Evolutionary conservation across 257 asterid species (phyloP).

Genomic region (Verbena officinalis): DNA sequence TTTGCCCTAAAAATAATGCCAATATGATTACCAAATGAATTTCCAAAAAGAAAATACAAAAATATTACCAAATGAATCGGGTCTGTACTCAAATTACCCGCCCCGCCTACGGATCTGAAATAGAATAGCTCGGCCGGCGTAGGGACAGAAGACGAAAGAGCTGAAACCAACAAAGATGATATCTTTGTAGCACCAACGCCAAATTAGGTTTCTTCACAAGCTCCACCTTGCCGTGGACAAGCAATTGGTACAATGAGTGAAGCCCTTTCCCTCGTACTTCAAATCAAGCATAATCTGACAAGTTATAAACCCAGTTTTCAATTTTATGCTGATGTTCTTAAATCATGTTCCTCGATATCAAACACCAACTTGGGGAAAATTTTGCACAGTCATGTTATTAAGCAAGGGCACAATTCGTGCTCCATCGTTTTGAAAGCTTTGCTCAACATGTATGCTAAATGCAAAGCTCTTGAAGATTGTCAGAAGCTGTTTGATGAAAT

Average conservation of each 20-base stretch:
- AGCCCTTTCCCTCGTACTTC: conserved; percentile 43
- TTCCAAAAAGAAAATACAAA: no score
- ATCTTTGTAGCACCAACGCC: no score
- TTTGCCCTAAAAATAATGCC: no score
- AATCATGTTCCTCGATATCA: conserved; percentile 57
- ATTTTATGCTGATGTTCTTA: conserved; percentile 54
- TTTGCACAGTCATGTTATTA: conserved; percentile 60
- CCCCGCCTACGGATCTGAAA: no score
- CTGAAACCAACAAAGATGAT: no score
- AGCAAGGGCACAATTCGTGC: conserved; percentile 64
- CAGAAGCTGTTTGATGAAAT: conserved; percentile 51
- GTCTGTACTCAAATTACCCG: no score
- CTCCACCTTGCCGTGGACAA: neutral
- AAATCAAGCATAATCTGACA: conserved; percentile 35
- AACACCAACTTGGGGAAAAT: conserved; percentile 51
- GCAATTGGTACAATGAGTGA: conserved; percentile 38
- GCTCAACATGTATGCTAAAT: conserved; percentile 88
- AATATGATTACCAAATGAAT: no score
- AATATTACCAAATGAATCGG: no score
- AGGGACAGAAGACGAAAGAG: no score
- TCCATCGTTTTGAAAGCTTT: conserved; percentile 54
- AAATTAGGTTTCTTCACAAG: no score
- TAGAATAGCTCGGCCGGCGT: no score
- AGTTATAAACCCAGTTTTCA: conserved; percentile 43
- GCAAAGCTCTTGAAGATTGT: conserved; percentile 63